Evolutionary conservation across 345 rosid genomes (phyloP), one percentile per base, ranked within the genome.

Genomic region (Ailanthus altissimus): DNA sequence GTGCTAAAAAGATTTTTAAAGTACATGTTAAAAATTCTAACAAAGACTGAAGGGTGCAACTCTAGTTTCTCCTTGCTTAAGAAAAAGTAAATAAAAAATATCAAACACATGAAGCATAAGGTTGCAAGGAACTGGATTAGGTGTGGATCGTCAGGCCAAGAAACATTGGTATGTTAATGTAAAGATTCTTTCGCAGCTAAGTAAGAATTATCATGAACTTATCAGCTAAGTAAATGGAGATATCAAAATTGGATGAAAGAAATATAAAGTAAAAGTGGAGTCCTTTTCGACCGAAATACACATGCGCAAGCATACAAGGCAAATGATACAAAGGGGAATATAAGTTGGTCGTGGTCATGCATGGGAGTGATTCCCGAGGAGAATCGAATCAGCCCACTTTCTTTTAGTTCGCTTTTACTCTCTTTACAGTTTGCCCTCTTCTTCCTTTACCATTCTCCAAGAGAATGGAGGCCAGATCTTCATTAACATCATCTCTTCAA

Each of bases 391-490:
- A 78, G 77, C 84, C 78, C 86, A 77, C 76, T 77, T 78, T 68
- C 70, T 74, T 40, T 63, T 40, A 51, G 28, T 53, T 75, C 16
- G 7, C 51, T 26, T 14, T 58, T 50, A 23, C 51, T 66, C 77
- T 79, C 88, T 87, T 85, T 87, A 83, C 85, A 83, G 85, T 80
- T 85, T 83, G 85, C 87, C 64, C 40, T 67, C 79, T 75, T 67
- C 75, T 66, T 51, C 73, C 90, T 87, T 87, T 87, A 82, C 84
- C 88, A 45, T 80, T 83, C 85, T 80, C 86, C 90, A 80, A 87
- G 90, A 85, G 85, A 87, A 85, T 87, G 90, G 90, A 85, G 64
- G 82, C 82, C 88, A 83, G 80, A 73, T 54, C 68, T 76, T 61
- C 1, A 8, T 40, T 25, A 15, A 8, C 61, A 15, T n/a, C 43